These are phyloP conservation scores for Parathielavia hyrcaniae DNA, from an alignment of 495 filamentous ascomycete genomes.

Conservation along the genomic window DNA sequence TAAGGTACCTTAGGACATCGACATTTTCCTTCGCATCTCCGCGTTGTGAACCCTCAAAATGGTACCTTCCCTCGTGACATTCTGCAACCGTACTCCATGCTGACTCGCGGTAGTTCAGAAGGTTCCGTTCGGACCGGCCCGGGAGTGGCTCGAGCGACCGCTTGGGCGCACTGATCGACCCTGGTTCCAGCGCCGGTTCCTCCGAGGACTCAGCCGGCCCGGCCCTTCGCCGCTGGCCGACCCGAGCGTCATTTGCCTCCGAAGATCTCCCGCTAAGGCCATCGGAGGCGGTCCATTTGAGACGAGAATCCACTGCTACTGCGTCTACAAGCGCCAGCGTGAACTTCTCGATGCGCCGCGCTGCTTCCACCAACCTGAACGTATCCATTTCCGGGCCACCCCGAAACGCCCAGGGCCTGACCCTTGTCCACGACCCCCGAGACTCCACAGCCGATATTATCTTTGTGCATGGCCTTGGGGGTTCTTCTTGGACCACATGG, in stretches of 20 bases:
- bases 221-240: not conserved
- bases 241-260: not conserved
- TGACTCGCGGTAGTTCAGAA: not conserved
- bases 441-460: not conserved
- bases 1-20: too few species aligned
- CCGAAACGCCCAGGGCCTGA: not conserved
- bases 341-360: not conserved
- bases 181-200: too few species aligned
- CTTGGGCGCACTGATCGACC: too few species aligned
- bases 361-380: not conserved
- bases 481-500: slow-evolving; percentile 2
- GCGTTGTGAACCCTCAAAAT: too few species aligned
- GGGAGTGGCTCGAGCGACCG: too few species aligned
- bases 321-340: not conserved
- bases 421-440: not conserved
- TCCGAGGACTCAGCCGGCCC: too few species aligned
- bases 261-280: not conserved
- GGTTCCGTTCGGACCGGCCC: not conserved
- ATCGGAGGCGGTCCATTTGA: not conserved
- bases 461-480: slow-evolving; percentile 3
- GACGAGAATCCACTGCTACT: not conserved
- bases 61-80: too few species aligned
- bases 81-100: not conserved
- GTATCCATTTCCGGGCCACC: not conserved
- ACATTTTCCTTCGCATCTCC: too few species aligned